These are phyloP conservation scores for Vitis labrusca DNA, from an alignment of 164 flowering plant genomes.

Conservation along the genomic window DNA sequence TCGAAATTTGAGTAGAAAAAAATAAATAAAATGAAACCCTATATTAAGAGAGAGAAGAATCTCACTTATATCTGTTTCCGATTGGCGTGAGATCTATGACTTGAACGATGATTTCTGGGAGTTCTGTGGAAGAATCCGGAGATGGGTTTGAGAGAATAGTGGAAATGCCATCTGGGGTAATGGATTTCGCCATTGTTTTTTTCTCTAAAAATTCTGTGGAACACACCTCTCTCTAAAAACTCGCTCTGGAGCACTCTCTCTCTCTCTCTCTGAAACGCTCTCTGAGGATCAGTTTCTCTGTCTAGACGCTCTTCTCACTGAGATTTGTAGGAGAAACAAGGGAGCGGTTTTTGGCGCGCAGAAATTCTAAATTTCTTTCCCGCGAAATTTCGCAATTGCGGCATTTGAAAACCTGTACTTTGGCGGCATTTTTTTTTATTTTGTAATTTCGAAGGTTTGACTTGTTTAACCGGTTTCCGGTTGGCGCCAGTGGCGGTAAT, in stretches of 20 bases:
- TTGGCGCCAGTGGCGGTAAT: too few species aligned
- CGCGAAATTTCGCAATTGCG: not conserved
- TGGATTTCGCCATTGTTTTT: slow-evolving; percentile 41
- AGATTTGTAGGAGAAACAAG: too few species aligned
- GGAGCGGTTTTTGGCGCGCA: not conserved
- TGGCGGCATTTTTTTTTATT: not conserved
- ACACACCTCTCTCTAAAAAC: not conserved
- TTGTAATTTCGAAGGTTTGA: not conserved
- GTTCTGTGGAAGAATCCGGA: slow-evolving; percentile 54
- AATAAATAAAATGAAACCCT: not conserved
- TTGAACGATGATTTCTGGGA: slow-evolving; percentile 72
- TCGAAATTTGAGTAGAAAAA: not conserved
- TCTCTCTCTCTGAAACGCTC: slow-evolving; percentile 7
- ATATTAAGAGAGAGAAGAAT: not conserved
- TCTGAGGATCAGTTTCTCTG: slow-evolving; percentile 8
- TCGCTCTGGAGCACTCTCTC: not conserved
- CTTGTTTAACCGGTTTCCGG: too few species aligned
- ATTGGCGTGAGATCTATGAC: slow-evolving; percentile 72
- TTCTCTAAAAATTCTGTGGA: not conserved
- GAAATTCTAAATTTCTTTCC: not conserved
- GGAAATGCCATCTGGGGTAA: slow-evolving; percentile 69
- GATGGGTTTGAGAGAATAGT: slow-evolving; percentile 64
- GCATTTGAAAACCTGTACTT: not conserved
- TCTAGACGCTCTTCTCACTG: too few species aligned
- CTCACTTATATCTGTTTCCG: slow-evolving; percentile 77